Evolutionary conservation across 1,139 yeast genomes (phyloP), one percentile per base, ranked within the genome.

Genomic region (Geotrichum restrictum): DNA sequence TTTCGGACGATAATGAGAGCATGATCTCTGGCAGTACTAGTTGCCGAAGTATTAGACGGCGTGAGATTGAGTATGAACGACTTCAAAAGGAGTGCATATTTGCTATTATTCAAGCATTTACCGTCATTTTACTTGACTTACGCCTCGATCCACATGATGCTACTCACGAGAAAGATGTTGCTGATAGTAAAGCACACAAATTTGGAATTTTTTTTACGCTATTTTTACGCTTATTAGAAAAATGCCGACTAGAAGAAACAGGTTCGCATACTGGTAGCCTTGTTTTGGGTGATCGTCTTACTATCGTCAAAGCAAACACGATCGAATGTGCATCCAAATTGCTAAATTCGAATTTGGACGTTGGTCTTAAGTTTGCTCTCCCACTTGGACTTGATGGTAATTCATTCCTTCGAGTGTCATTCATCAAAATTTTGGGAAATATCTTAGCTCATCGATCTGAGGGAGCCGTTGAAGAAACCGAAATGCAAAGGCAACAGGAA

Each of bases 331-430:
- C 88, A 46, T 81, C 91, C 1, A 85, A 85, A 59, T 67, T 88
- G 41, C 72, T 88, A 48, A 83, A 79, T 60, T 78, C 86, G 10
- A 89, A 88, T 63, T 81, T 85, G 1, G 89, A 85, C 57, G 82
- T 86, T 48, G 95, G 96, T 8, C 74, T 88, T 64, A 82, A 81
- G 52, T 81, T 81, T 66, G 89, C 91, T 0, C 69, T 88, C 14
- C 89, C 94, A 0, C 74, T 88, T 63, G 95, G 95, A 0, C 85
- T 82, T 61, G 88, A 88, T 60, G 79, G 78, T 38, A 85, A 85
- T 62, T 69, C 71, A 19, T 78, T 81, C 52, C 80, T 87, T 32
- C 72, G 95, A 55, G 72, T 85, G 4, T 82, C 93, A 0, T 87
- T 88, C 63, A 73, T 88, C 63, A 84, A 84, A 58, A 93, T 88